Percentiles rank a stretch among this genome's conserved stretches.
These are phyloP conservation scores for Breynia disticha DNA, from an alignment of 441 rosid species.

Conservation along the genomic window DNA sequence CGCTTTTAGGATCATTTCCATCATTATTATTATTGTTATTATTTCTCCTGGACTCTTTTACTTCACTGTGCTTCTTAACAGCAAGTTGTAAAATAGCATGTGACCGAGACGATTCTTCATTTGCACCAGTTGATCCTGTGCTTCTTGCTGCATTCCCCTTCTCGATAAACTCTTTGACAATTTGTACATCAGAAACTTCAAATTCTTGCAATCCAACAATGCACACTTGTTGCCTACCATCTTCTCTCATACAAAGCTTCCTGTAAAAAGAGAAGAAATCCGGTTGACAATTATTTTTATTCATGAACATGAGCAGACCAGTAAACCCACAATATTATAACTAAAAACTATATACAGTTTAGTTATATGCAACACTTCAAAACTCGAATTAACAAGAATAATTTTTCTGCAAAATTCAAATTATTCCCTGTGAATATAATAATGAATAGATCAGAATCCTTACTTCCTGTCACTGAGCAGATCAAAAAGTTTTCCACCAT, in stretches of 20 bases:
- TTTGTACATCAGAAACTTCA: constrained; percentile 86
- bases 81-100: constrained; percentile 97
- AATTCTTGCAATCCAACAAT: constrained; percentile 97
- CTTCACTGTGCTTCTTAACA: constrained; percentile 80
- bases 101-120: constrained; percentile 98
- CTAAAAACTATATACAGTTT: too few relatives aligned
- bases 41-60: constrained; percentile 75
- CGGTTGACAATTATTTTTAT: too few relatives aligned
- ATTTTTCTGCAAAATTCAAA: too few relatives aligned
- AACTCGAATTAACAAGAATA: too few relatives aligned
- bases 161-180: constrained; percentile 90
- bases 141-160: constrained; percentile 92
- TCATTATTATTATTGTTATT: constrained; percentile 39
- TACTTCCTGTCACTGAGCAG: constrained; percentile 90
- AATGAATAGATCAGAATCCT: constrained; percentile 22
- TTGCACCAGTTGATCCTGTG: constrained; percentile 97
- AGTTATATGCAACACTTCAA: too few relatives aligned
- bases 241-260: constrained; percentile 99
- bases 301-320: too few relatives aligned
- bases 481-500: constrained; percentile 95
- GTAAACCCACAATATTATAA: too few relatives aligned
- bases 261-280: constrained; percentile 29
- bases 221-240: constrained; percentile 98
- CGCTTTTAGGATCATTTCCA: constrained; percentile 59
- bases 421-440: not conserved